Percentiles rank a stretch among this genome's conserved stretches.
These are phyloP conservation scores for Acanthamoeba sp. DNA, from an alignment of 208 protist species.

Conservation along the genomic window DNA sequence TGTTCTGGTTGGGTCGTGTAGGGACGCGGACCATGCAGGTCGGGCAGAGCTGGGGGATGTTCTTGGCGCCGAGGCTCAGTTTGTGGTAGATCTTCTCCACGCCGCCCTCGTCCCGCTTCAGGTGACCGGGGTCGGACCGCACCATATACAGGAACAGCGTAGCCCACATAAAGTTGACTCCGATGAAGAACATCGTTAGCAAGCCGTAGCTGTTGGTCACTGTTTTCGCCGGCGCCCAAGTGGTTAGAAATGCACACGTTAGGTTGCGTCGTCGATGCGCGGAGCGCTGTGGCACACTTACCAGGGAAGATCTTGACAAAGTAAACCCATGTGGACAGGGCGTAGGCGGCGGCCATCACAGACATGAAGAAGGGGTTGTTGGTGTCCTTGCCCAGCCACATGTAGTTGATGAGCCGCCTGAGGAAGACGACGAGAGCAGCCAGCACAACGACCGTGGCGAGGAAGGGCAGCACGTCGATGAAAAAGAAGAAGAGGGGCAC, in stretches of 20 bases:
- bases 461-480: conserved; percentile 30
- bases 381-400: conserved; percentile 39
- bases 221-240: background rate
- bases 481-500: background rate
- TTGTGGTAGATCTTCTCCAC: conserved; percentile 59
- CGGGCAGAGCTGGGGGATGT: conserved; percentile 60
- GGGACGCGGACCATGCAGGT: conserved; percentile 59
- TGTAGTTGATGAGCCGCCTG: background rate
- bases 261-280: no score
- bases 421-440: background rate
- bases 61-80: background rate
- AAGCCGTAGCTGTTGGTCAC: conserved; percentile 33
- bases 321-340: conserved; percentile 6
- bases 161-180: conserved; percentile 34
- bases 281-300: background rate
- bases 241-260: no score
- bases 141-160: conserved; percentile 68
- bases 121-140: conserved; percentile 50
- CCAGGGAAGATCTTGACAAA: conserved; percentile 14
- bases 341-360: background rate
- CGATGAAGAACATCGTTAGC: conserved; percentile 57
- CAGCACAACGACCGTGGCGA: background rate
- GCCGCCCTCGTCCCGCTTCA: background rate
- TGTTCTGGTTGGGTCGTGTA: no score
- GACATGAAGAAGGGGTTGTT: conserved; percentile 60